Evolutionary conservation across 2,329 filamentous ascomycete genomes (phyloP).

Genomic region (Colletotrichum godetiae): DNA sequence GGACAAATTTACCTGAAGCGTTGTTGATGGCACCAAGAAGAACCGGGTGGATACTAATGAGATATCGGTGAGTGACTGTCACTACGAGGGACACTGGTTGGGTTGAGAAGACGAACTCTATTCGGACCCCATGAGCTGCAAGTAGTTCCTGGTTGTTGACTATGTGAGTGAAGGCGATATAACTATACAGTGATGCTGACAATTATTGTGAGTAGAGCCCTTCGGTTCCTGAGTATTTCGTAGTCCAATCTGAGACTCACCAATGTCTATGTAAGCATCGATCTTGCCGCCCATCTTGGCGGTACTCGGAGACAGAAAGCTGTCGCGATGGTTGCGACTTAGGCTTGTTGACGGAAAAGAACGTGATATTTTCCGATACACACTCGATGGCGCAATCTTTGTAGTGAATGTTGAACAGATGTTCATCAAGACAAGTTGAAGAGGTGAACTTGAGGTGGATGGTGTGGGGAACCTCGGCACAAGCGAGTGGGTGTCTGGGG

Average conservation of each 20-base stretch:
- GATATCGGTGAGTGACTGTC: neutral
- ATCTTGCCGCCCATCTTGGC: slow-evolving; percentile 69
- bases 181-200: slow-evolving; percentile 74
- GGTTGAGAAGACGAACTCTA: slow-evolving; percentile 66
- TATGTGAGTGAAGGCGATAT: slow-evolving; percentile 67
- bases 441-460: slow-evolving; percentile 11
- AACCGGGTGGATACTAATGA: slow-evolving; percentile 73
- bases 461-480: slow-evolving; percentile 32
- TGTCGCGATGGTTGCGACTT: neutral
- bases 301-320: neutral
- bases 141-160: slow-evolving; percentile 66
- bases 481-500: slow-evolving; percentile 12
- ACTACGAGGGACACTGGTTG: neutral
- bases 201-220: neutral
- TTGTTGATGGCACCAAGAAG: slow-evolving; percentile 77
- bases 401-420: neutral
- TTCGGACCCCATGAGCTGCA: slow-evolving; percentile 66
- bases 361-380: neutral
- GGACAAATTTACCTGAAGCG: slow-evolving; percentile 58
- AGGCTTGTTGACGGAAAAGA: neutral
- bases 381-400: slow-evolving; percentile 14
- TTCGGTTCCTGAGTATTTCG: neutral
- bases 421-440: neutral
- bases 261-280: slow-evolving; percentile 74
- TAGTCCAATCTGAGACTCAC: slow-evolving; percentile 51